Evolutionary conservation across 257 asterid genomes (phyloP), one percentile per base, ranked within the genome.

Genomic region (Cordia subcordata): DNA sequence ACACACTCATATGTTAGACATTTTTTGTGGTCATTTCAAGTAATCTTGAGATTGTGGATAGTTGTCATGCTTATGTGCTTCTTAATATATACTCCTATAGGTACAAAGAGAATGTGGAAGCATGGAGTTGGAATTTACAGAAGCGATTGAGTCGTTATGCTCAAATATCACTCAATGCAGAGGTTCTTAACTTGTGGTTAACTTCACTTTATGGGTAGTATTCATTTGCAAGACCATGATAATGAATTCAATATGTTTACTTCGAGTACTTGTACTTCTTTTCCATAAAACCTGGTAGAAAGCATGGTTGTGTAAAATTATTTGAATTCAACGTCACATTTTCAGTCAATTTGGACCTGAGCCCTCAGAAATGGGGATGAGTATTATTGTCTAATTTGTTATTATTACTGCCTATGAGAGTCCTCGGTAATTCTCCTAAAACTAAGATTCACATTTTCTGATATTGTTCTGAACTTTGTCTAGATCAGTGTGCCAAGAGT

Each of bases 121-220:
- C 74, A 20, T 88, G 94, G 60, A 70, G 74, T 58, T 74, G 69
- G 67, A 32, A n/a, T 75, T 84, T 93, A 53, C 82, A 88, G 60
- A 89, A 89, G 81, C 83, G 83, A 87, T 85, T 86, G 49, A 75
- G 77, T 49, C 96, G 95, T 66, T 93, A 88, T 75, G 91, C 97
- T 62, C 87, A 40, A 69, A 72, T 90, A 68, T 81, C 95, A 58
- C 94, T 89, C 51, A 70, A 69, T 14, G 88, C 94, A 45, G 99
- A 93, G 97, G 99, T 93, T 75, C 64, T 65, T 40, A 23, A 62
- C 65, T 42, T 62, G 49, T 35, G 40, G 42, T 57, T 40, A 18
- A 5, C 45, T 5, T 21, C 42, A 53, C 54, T 10, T n/a, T 63
- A 14, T 12, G 13, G 19, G 12, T 8, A 14, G 37, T 21, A 12